Evolutionary conservation across 78 protist species (phyloP), one percentile per base, ranked within the genome.

Genomic region (Dictyostelium brefeldianum): DNA sequence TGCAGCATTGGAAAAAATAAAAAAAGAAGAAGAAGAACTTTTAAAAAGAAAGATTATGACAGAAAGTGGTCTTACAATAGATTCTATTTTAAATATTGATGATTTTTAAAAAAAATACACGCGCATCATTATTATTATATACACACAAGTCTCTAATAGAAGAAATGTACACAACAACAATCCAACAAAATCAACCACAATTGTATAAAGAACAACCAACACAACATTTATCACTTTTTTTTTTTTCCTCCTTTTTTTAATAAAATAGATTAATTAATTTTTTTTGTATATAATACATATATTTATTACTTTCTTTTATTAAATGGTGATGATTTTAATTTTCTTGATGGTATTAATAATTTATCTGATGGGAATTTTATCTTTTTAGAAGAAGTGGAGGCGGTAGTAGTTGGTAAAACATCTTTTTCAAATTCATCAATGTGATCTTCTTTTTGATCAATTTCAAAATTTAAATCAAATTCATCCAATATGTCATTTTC

Each of bases 51-150:
- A 41, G 22, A 25, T 87, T 64, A 87, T 87, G 92, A 64, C 83
- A 8, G 92, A 87, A 22, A 87, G 92, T 64, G 92, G 92, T 25
- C 25, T 87, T 8, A 87, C 92, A 31, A 70, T 87, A 29, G 92
- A 87, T 64, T 87, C 92, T 4, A 87, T 87, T 27, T 64, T 87
- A 47, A 87, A 87, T 77, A 29, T 87, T 25, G 92, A 87, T 47
- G 92, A 87, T 51, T 77, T 87, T 31, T 87, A 87, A 84, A 22
- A 7, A 18, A 8, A 41, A 22, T 57, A 27, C 69, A 78, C 56
- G 71, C 20, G 12, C 20, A 64, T 5, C 62, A 64, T 6, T 18
- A 18, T 6, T 64, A 22, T 64, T 18, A 64, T n/a, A 18, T n/a
- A 9, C 56, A 22, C 20, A 80, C 14, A 80, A n/a, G n/a, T 46